Evolutionary conservation across 169 alveolate species (phyloP), one percentile per base, ranked within the genome.

Genomic region (Babesia bigemina): DNA sequence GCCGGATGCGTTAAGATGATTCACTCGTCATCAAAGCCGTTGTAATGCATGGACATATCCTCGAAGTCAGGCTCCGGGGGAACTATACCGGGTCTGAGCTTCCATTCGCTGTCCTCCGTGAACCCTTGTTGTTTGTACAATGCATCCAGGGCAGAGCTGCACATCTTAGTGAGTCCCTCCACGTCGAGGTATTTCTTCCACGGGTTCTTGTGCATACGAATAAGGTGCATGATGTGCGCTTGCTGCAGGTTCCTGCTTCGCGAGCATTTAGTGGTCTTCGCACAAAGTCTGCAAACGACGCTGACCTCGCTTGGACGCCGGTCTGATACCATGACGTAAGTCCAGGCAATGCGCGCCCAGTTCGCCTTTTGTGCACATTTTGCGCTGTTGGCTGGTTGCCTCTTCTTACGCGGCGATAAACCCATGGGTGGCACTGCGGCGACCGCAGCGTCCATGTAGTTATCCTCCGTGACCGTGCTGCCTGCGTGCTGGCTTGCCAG

Each of bases 131-230:
- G 88, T 49, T 81, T 63, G 65, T 81, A 81, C 28, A 81, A 79
- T 19, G 83, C 71, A 24, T 81, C 88, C 47, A 81, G 29, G 17
- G 88, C 88, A 60, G 74, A 62, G 57, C 76, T 81, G 70, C 88
- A 81, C 88, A 81, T 81, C 62, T 81, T 81, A 47, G 88, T 81
- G 66, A 83, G 90, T 17, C 90, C 90, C 50, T 70, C 77, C 52
- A 57, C 67, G 53, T 75, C 79, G 22, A 83, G 53, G 65, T 83
- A 83, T 49, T 75, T 70, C 61, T 74, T 75, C 90, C 90, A 83
- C 21, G 90, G 90, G 82, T 83, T 83, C 71, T 83, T 83, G 77
- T 83, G 90, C 90, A 83, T 83, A 44, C 90, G 63, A 16, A 83
- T 44, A 11, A 83, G 70, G 61, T 83, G 90, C 86, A 83, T 74